phyloP scores from a whole-genome alignment of 1,284 basidiomycete genomes.

The Leccinum pachyderme region DNA sequence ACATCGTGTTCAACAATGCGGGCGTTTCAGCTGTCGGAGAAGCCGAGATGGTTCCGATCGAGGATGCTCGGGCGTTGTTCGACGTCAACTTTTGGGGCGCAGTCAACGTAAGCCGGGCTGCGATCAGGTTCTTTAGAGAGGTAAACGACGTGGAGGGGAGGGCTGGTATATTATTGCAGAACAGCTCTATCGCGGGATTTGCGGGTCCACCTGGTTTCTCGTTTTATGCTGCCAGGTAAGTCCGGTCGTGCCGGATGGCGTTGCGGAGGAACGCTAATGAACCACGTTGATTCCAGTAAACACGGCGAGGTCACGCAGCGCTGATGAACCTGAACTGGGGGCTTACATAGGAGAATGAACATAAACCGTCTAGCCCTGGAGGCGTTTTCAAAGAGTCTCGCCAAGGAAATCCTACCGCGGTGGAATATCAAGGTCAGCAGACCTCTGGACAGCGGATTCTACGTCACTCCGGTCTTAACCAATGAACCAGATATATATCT shows the following conservation, averaged over 20 bases:
- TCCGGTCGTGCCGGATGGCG: not conserved
- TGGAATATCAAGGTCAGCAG: not conserved
- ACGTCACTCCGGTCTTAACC: not conserved
- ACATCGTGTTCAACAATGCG: constrained; percentile 19
- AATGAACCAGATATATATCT: not conserved
- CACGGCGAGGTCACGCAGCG: constrained; percentile 10
- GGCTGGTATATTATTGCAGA: constrained; percentile 12
- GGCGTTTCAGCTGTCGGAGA: constrained; percentile 10
- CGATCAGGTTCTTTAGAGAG: constrained; percentile 21
- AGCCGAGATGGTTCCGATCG: constrained; percentile 7
- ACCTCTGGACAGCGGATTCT: no score
- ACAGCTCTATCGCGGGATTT: constrained; percentile 12
- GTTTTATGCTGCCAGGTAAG: constrained; percentile 9
- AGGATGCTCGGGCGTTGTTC: constrained; percentile 13
- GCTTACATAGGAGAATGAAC: not conserved
- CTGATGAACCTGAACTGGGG: no score
- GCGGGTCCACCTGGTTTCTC: constrained; percentile 3
- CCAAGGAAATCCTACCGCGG: not conserved
- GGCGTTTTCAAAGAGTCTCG: not conserved
- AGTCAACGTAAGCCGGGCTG: constrained; percentile 10
- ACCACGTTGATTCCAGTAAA: constrained; percentile 1
- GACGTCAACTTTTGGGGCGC: constrained; percentile 26
- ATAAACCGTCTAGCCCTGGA: not conserved
- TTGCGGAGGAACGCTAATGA: not conserved
- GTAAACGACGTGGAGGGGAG: constrained; percentile 9